Conservation (phyloP, 2,329 filamentous ascomycete genomes). For the Colletotrichum falcatum region DNA sequence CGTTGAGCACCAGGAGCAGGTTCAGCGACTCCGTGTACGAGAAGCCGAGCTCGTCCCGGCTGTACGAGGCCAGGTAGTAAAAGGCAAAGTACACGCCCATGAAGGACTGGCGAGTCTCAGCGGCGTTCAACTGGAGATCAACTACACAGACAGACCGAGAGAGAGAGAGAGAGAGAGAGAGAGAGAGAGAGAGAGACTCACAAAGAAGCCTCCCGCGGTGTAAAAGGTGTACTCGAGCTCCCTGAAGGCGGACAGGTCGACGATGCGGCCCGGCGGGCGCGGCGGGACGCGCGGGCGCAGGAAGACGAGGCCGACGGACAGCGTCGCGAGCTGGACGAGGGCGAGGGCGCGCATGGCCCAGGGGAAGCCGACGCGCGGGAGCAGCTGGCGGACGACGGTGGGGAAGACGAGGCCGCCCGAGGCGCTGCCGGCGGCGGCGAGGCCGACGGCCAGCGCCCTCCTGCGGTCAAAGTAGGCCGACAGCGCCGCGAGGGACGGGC, state of each 20-base stretch:
- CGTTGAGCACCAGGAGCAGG: constrained; percentile 75
- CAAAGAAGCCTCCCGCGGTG: constrained; percentile 34
- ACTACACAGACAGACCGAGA: no score
- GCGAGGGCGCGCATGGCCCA: constrained; percentile 65
- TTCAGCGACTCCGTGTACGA: constrained; percentile 66
- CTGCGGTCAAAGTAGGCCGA: constrained; percentile 71
- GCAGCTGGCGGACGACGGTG: constrained; percentile 47
- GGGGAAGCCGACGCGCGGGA: constrained; percentile 63
- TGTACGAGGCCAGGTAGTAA: constrained; percentile 68
- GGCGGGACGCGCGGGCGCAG: constrained; percentile 56
- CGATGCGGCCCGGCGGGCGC: constrained; percentile 52
- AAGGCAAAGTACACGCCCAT: constrained; percentile 68
- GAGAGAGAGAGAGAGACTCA: no score
- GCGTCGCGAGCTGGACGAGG: constrained; percentile 58
- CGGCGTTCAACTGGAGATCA: no score
- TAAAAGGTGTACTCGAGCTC: constrained; percentile 46
- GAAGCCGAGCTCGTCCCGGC: constrained; percentile 56
- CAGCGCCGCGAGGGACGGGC: constrained; percentile 68
- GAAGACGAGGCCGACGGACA: constrained; percentile 52
- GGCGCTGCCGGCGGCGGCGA: constrained; percentile 68
- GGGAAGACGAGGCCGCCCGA: constrained; percentile 68
- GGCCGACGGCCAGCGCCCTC: constrained; percentile 68
- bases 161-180: no score
- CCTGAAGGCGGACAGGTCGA: constrained; percentile 58
- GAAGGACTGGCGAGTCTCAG: constrained; percentile 58